These are phyloP conservation scores for Rhynchosporium secalis DNA, from an alignment of 2,329 filamentous ascomycete species.

Conservation along the genomic window DNA sequence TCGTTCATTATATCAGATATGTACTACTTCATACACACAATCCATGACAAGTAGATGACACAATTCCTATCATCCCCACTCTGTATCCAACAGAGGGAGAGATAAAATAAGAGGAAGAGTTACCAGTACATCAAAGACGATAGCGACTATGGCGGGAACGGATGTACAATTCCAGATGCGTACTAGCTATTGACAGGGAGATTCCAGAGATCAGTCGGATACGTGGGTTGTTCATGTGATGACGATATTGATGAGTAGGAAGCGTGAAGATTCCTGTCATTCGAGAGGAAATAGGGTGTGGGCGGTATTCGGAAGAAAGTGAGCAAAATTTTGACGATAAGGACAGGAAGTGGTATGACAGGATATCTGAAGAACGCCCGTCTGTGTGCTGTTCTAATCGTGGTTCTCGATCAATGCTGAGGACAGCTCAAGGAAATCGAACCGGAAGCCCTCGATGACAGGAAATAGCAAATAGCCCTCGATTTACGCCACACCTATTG, in stretches of 20 bases:
- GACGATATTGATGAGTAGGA: neutral
- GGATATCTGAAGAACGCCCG: slow-evolving; percentile 20
- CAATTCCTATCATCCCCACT: slow-evolving; percentile 11
- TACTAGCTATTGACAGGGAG: slow-evolving; percentile 1
- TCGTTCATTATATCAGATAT: slow-evolving; percentile 23
- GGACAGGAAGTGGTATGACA: slow-evolving; percentile 38
- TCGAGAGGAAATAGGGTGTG: neutral
- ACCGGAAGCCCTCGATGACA: slow-evolving; percentile 21
- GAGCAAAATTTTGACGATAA: slow-evolving; percentile 33
- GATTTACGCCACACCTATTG: slow-evolving; percentile 39
- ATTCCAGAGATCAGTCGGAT: slow-evolving; percentile 11
- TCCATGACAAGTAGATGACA: slow-evolving; percentile 9
- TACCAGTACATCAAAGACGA: slow-evolving; percentile 21
- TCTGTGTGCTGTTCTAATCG: slow-evolving; percentile 8
- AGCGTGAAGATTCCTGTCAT: neutral
- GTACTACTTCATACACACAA: slow-evolving; percentile 16
- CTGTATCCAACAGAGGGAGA: slow-evolving; percentile 24
- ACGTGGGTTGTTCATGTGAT: slow-evolving; percentile 8
- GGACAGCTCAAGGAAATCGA: slow-evolving; percentile 23
- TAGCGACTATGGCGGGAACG: slow-evolving; percentile 12
- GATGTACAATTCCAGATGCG: slow-evolving; percentile 1
- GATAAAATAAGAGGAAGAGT: slow-evolving; percentile 10
- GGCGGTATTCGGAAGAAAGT: slow-evolving; percentile 8
- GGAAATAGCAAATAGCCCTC: slow-evolving; percentile 35
- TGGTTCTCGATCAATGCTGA: slow-evolving; percentile 24